These are phyloP conservation scores for Houttuynia cordata DNA, from an alignment of 164 flowering plant genomes.

Conservation along the genomic window DNA sequence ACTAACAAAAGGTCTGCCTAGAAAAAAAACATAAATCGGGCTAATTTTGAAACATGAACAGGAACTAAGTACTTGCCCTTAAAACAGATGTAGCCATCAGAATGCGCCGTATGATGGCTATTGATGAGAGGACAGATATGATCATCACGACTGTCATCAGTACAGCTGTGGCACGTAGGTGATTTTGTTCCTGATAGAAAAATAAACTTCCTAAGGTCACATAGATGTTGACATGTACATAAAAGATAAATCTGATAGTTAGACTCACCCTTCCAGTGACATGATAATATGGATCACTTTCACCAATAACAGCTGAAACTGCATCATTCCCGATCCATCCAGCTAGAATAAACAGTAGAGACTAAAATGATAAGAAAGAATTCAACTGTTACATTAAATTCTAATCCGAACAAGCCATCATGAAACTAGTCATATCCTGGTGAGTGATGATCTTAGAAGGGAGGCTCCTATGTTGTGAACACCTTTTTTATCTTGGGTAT, in stretches of 20 bases:
- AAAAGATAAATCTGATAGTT: conserved; percentile 8
- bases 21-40: neutral
- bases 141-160: conserved; percentile 70
- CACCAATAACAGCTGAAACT: conserved; percentile 79
- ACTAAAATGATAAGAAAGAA: neutral
- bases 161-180: conserved; percentile 61
- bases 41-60: neutral
- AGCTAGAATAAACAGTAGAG: conserved; percentile 32
- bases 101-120: conserved; percentile 84
- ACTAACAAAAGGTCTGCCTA: too few relatives aligned
- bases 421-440: too few relatives aligned
- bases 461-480: too few relatives aligned
- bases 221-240: neutral
- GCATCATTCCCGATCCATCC: conserved; percentile 96
- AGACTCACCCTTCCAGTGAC: conserved; percentile 69
- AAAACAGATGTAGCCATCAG: conserved; percentile 94
- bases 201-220: neutral
- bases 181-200: conserved; percentile 61
- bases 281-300: conserved; percentile 70
- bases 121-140: conserved; percentile 64
- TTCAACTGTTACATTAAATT: neutral
- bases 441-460: too few relatives aligned
- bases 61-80: conserved; percentile 41
- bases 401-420: too few relatives aligned
- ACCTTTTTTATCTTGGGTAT: too few relatives aligned